Conservation (phyloP, 192 early-diverging fungal genomes). For the Globomyces pollinis-pini region DNA sequence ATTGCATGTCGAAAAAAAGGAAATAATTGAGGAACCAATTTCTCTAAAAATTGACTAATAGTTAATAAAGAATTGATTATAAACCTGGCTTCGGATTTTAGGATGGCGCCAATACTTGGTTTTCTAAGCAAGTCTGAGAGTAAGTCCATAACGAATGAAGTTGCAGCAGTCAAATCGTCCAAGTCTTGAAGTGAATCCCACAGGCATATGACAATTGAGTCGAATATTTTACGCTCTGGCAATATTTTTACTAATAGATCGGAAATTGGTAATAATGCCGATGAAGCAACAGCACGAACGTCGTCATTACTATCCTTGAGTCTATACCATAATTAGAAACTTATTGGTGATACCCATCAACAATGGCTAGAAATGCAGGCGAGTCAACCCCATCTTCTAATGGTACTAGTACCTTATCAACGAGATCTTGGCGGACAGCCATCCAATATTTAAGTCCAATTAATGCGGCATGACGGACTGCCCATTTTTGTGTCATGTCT, state of each 20-base stretch:
- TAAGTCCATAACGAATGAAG: slow-evolving; percentile 85
- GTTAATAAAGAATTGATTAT: too few species aligned
- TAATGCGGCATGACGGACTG: slow-evolving; percentile 84
- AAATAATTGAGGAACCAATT: slow-evolving; percentile 76
- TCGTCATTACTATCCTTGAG: slow-evolving; percentile 88
- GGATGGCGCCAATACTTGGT: slow-evolving; percentile 24
- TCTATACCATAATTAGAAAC: slow-evolving; percentile 8
- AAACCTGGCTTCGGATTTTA: slow-evolving; percentile 22
- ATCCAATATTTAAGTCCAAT: slow-evolving; percentile 91
- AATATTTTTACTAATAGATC: slow-evolving; percentile 65
- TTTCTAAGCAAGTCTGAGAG: slow-evolving; percentile 70
- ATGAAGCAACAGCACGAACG: slow-evolving; percentile 85
- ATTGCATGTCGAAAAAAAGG: slow-evolving; percentile 96
- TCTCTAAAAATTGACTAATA: slow-evolving; percentile 46
- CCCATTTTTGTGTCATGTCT: slow-evolving; percentile 51
- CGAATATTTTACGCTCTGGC: slow-evolving; percentile 57
- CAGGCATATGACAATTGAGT: slow-evolving; percentile 62
- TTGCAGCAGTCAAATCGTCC: slow-evolving; percentile 91
- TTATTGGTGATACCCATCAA: slow-evolving; percentile 66
- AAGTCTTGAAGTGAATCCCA: slow-evolving; percentile 86
- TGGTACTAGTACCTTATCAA: slow-evolving; percentile 57
- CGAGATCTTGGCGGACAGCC: slow-evolving; percentile 81
- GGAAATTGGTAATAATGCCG: slow-evolving; percentile 80
- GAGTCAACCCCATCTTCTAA: slow-evolving; percentile 35
- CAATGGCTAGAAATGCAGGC: slow-evolving; percentile 63